Percentiles rank a stretch among this genome's conserved stretches.
phyloP scores from a whole-genome alignment of 108 stramenopile genomes.

The Nitzschia putrida region DNA sequence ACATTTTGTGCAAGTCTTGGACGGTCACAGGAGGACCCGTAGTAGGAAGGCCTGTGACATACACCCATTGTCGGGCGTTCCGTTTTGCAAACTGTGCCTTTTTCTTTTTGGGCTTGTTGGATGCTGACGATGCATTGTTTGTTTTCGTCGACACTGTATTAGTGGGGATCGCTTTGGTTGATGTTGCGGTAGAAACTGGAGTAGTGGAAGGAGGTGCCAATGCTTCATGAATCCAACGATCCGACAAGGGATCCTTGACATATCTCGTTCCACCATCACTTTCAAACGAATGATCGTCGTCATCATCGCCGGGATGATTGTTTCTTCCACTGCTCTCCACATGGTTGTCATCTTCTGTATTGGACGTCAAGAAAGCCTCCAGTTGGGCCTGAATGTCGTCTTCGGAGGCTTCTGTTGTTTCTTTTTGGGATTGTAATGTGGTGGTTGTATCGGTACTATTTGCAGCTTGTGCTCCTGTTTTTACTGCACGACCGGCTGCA shows the following conservation, averaged over 20 bases:
- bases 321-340: not conserved
- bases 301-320: conserved; percentile 35
- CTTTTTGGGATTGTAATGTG: not conserved
- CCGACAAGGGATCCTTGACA: conserved; percentile 61
- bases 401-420: not conserved
- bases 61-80: conserved; percentile 84
- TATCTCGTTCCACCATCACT: conserved; percentile 80
- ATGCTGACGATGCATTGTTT: conserved; percentile 1
- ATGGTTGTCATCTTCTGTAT: conserved; percentile 18
- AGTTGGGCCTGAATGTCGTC: conserved; percentile 52
- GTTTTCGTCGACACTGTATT: conserved; percentile 5
- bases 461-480: not conserved
- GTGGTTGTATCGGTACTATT: not conserved
- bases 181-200: conserved; percentile 5
- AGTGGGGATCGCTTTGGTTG: conserved; percentile 8
- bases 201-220: conserved; percentile 29
- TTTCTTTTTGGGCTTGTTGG: conserved; percentile 39
- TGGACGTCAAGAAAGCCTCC: conserved; percentile 66
- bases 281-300: conserved; percentile 74
- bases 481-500: not conserved
- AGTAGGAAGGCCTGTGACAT: conserved; percentile 84
- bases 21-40: conserved; percentile 54
- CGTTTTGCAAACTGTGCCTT: conserved; percentile 83
- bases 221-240: conserved; percentile 75
- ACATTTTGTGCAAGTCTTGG: conserved; percentile 75